Conservation (phyloP, 2,329 filamentous ascomycete species). For the Aspergillus pseudoviridinutans region DNA sequence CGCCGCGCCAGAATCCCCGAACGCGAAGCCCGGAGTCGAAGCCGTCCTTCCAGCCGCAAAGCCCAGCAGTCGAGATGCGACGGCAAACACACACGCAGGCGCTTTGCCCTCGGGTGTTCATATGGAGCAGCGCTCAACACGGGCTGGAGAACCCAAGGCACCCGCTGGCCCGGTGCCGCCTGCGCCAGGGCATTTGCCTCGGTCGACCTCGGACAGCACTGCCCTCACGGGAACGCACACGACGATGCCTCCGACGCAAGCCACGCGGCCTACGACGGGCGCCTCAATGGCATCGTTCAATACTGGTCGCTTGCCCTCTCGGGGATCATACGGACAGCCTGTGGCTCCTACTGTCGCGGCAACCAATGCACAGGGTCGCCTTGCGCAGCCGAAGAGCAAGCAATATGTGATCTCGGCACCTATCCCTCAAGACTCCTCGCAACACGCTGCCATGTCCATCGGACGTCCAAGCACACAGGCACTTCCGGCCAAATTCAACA, state of each 20-base stretch:
- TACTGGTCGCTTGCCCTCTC: conserved; percentile 62
- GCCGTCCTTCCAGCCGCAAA: conserved; percentile 45
- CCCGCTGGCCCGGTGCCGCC: conserved; percentile 23
- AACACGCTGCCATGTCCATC: conserved; percentile 51
- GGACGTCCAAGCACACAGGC: conserved; percentile 59
- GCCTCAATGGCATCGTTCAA: conserved; percentile 69
- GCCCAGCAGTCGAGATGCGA: conserved; percentile 12
- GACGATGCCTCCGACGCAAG: conserved; percentile 36
- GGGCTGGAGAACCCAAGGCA: conserved; percentile 12
- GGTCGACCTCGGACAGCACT: conserved; percentile 57
- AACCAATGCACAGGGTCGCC: conserved; percentile 83
- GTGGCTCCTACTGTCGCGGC: conserved; percentile 80
- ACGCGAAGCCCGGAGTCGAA: conserved; percentile 15
- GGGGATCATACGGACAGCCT: conserved; percentile 82
- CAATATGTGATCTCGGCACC: conserved; percentile 69
- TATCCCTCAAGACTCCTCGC: conserved; percentile 54
- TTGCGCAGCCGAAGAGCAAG: conserved; percentile 73
- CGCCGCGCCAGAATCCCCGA: conserved; percentile 5
- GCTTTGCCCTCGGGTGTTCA: conserved; percentile 3
- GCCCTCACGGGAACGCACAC: conserved; percentile 44
- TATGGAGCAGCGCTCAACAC: conserved; percentile 4
- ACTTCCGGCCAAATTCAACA: conserved; percentile 55
- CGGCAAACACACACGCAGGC: conserved; percentile 3
- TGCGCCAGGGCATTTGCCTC: conserved; percentile 50
- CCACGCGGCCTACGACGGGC: conserved; percentile 70